These are phyloP conservation scores for Neurospora hispaniola DNA, from an alignment of 495 filamentous ascomycete species.

Conservation along the genomic window DNA sequence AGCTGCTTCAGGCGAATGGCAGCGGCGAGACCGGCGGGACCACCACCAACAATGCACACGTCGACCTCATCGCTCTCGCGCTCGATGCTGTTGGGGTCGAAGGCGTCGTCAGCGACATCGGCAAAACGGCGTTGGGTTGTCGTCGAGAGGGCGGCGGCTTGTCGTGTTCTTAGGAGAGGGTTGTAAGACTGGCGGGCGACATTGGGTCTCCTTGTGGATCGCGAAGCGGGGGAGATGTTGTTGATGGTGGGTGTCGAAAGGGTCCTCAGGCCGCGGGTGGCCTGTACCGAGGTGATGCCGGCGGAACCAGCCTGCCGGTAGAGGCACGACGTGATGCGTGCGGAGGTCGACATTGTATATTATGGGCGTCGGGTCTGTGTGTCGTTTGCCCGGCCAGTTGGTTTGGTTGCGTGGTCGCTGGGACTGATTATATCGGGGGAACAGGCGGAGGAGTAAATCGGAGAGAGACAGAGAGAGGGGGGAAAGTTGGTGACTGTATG, in stretches of 20 bases:
- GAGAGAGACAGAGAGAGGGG: not conserved
- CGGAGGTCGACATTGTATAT: slow-evolving; percentile 17
- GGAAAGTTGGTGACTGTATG: not conserved
- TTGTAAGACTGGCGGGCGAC: not conserved
- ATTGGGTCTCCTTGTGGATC: not conserved
- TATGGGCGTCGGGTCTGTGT: not conserved
- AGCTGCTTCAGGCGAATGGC: slow-evolving; percentile 94
- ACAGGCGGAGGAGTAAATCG: not conserved
- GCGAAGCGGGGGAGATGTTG: slow-evolving; percentile 5
- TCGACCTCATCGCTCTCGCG: slow-evolving; percentile 90
- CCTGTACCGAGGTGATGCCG: slow-evolving; percentile 3
- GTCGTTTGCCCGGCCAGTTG: not conserved
- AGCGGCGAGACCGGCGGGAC: slow-evolving; percentile 82
- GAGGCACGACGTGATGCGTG: slow-evolving; percentile 19
- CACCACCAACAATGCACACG: slow-evolving; percentile 93
- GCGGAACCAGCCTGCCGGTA: slow-evolving; percentile 16
- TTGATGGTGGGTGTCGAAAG: slow-evolving; percentile 8
- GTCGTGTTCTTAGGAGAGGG: not conserved
- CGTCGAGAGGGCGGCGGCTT: slow-evolving; percentile 12
- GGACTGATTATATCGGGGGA: not conserved
- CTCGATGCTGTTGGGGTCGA: slow-evolving; percentile 64
- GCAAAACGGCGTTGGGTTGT: slow-evolving; percentile 41
- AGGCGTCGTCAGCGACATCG: slow-evolving; percentile 42
- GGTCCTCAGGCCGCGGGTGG: slow-evolving; percentile 8
- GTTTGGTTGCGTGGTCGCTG: not conserved